Evolutionary conservation across 208 protist species (phyloP).

Genomic region (Trypanosomatidae sp.): DNA sequence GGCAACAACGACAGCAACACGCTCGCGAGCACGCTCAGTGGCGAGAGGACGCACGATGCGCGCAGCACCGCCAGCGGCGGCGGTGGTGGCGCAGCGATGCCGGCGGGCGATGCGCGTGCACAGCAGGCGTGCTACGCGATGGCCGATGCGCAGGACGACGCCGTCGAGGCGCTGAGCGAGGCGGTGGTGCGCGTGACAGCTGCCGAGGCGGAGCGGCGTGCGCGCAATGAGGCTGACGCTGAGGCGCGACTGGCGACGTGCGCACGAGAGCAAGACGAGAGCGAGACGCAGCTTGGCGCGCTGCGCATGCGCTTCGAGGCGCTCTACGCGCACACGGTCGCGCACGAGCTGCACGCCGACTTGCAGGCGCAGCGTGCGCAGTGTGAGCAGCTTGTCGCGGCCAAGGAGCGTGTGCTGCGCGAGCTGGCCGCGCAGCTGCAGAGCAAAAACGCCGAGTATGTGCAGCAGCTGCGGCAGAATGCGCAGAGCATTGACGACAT

Average conservation of each 20-base stretch:
- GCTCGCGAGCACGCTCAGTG: background rate
- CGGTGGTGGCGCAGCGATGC: constrained; percentile 1
- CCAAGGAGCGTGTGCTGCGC: constrained; percentile 81
- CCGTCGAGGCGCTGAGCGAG: constrained; percentile 33
- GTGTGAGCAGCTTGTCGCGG: constrained; percentile 62
- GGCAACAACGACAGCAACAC: constrained; percentile 1
- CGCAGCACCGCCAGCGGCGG: constrained; percentile 1
- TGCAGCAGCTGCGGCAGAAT: constrained; percentile 68
- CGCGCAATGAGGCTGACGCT: constrained; percentile 21
- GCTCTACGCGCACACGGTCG: constrained; percentile 70
- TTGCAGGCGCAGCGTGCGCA: constrained; percentile 54
- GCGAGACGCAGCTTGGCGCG: constrained; percentile 37
- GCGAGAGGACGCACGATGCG: background rate
- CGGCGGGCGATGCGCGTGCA: constrained; percentile 24
- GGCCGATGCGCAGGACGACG: constrained; percentile 17
- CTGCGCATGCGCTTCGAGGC: constrained; percentile 81
- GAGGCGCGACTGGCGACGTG: constrained; percentile 20
- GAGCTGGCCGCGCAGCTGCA: constrained; percentile 73
- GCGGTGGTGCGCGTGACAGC: constrained; percentile 37
- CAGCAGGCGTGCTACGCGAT: constrained; percentile 28
- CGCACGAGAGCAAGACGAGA: constrained; percentile 36
- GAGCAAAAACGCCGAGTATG: constrained; percentile 88
- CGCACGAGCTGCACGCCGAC: constrained; percentile 76
- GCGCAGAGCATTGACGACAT: constrained; percentile 71
- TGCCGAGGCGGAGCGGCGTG: constrained; percentile 63